Evolutionary conservation across 1,284 basidiomycete species (phyloP).

Genomic region (Kwoniella shivajii): DNA sequence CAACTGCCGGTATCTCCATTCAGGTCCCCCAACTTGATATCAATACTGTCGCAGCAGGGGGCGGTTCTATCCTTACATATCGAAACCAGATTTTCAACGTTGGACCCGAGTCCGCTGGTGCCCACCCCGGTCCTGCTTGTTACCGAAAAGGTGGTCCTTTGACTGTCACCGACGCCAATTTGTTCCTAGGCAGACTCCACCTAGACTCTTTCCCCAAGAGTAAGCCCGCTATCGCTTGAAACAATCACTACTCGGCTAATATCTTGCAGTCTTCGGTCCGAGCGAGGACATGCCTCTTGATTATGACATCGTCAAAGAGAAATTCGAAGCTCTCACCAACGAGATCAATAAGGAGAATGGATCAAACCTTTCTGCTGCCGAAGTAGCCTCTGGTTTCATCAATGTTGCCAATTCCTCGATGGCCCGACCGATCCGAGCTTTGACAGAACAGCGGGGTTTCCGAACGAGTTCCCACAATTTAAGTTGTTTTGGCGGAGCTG

Average conservation of each 20-base stretch:
- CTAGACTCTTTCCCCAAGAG: conserved; percentile 63
- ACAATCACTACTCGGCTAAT: neutral
- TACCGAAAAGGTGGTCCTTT: conserved; percentile 55
- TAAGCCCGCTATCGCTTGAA: conserved; percentile 11
- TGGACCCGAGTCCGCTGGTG: conserved; percentile 41
- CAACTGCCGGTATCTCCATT: conserved; percentile 71
- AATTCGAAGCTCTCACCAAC: conserved; percentile 53
- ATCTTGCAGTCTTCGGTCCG: conserved; percentile 55
- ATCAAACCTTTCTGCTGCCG: conserved; percentile 28
- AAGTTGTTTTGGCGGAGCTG: conserved; percentile 49
- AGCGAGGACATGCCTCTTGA: conserved; percentile 59
- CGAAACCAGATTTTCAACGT: conserved; percentile 48
- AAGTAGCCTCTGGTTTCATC: conserved; percentile 45
- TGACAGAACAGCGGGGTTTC: conserved; percentile 48
- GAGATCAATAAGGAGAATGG: conserved; percentile 54
- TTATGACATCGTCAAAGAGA: conserved; percentile 44
- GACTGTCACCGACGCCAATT: conserved; percentile 55
- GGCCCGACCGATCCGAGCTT: conserved; percentile 60
- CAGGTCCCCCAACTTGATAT: conserved; percentile 43
- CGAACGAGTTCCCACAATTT: conserved; percentile 40
- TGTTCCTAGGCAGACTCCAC: conserved; percentile 51
- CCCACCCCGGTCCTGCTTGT: conserved; percentile 47
- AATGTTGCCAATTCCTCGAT: conserved; percentile 50
- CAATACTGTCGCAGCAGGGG: conserved; percentile 54
- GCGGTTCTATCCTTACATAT: conserved; percentile 52